Evolutionary conservation across 2,329 filamentous ascomycete species (phyloP), one percentile per base, ranked within the genome.

Genomic region (Alternaria angustiovoidea): DNA sequence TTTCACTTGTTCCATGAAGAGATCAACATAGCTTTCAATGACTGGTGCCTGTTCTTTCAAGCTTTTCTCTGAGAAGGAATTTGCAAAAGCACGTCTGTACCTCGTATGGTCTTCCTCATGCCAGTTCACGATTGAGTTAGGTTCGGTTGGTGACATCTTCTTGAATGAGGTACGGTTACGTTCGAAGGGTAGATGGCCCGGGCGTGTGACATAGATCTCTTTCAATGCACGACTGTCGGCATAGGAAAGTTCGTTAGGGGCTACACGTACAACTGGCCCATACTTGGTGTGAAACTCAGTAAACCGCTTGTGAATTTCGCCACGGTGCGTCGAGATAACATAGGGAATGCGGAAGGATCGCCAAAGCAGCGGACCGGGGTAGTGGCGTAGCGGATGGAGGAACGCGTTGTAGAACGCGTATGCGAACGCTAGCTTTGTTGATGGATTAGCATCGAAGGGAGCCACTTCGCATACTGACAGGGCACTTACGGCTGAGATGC

Each of bases 321-420:
- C 73, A n/a, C 62, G 61, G 9, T 73, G 70, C 4, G 65, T 67
- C 11, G 72, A 65, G 22, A 75, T 62, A 18, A 75, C 69, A 44
- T 72, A 73, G 2, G 72, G 67, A 14, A 74, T 51, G 42, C 70
- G 65, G 56, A 66, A 75, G 20, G 69, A 61, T 8, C 63, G 59
- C 73, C 72, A 76, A 1, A 74, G 63, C 1, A 70, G 51, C 12
- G 73, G 73, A 14, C 73, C 73, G 5, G 73, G 73, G 52, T 74
- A 75, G 2, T 46, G 56, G 39, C 67, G 66, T 0, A 76, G 64
- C 14, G 72, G 72, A 41, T 75, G 71, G 1, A 74, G 48, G 43
- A 64, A 71, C 3, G 57, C 58, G 56, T 76, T 76, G 55, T 75
- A 74, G 28, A 62, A 32, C 8, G 47, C 70, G 43, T 73, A 74